Evolutionary conservation across 208 protist genomes (phyloP).

Genomic region (Leishmania martiniquensis): DNA sequence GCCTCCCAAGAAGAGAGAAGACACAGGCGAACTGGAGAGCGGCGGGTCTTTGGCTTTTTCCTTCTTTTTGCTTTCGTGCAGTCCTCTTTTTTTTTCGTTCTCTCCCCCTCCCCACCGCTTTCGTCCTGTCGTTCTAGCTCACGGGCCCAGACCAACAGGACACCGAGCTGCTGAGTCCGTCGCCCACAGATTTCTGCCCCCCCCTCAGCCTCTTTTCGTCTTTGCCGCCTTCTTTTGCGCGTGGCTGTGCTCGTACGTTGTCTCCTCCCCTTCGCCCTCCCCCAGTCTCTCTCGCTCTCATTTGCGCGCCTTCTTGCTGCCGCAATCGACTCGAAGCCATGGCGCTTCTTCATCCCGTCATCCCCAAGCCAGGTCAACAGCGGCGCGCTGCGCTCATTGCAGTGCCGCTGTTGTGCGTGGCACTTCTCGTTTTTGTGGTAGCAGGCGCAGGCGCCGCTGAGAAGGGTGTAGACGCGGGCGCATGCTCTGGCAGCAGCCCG

Average conservation of each 20-base stretch:
- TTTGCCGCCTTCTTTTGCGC: background rate
- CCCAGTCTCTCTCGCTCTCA: background rate
- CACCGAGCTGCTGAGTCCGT: background rate
- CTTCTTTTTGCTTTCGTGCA: background rate
- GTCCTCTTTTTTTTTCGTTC: background rate
- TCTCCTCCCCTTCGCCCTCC: background rate
- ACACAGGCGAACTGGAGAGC: background rate
- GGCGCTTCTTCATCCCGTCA: background rate
- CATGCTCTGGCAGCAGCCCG: conserved; percentile 13
- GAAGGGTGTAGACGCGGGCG: background rate
- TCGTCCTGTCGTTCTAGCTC: background rate
- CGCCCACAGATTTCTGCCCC: background rate
- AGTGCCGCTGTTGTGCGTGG: conserved; percentile 11
- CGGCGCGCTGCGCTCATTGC: background rate
- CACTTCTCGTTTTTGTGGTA: conserved; percentile 2
- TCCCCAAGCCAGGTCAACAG: background rate
- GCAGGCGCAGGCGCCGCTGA: background rate
- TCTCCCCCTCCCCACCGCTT: no score
- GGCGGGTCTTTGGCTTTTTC: background rate
- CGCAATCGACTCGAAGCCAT: background rate
- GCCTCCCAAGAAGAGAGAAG: background rate
- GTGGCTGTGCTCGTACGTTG: background rate
- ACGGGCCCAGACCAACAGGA: background rate
- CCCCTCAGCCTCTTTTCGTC: background rate
- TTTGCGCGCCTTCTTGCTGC: background rate